These are phyloP conservation scores for Crotalaria pallida DNA, from an alignment of 306 rosid genomes.

Conservation along the genomic window DNA sequence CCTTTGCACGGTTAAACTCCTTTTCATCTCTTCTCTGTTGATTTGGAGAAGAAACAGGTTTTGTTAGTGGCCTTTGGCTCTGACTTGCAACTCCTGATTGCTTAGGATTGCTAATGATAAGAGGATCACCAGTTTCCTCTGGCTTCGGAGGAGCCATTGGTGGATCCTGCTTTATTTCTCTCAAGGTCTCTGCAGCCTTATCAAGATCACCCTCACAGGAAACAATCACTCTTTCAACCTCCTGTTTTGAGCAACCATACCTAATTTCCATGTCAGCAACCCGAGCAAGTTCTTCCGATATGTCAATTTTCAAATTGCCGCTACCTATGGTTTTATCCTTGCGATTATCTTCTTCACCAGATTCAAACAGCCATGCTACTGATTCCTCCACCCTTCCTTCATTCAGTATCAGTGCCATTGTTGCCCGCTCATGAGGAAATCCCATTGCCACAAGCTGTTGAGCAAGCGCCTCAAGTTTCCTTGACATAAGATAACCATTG, in stretches of 20 bases:
- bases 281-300: slow-evolving; percentile 83
- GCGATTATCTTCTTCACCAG: slow-evolving; percentile 56
- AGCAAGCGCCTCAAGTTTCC: slow-evolving; percentile 89
- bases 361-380: slow-evolving; percentile 77
- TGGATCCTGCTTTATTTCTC: slow-evolving; percentile 54
- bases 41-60: slow-evolving; percentile 37
- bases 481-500: slow-evolving; percentile 82
- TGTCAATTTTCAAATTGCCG: slow-evolving; percentile 78
- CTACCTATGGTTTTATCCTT: slow-evolving; percentile 46
- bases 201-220: slow-evolving; percentile 87
- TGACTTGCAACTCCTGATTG: slow-evolving; percentile 45
- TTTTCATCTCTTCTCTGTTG: slow-evolving; percentile 68
- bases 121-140: slow-evolving; percentile 81
- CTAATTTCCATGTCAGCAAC: slow-evolving; percentile 65
- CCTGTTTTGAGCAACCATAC: slow-evolving; percentile 75
- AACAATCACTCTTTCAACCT: slow-evolving; percentile 91
- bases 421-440: slow-evolving; percentile 77
- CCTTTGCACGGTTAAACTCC: slow-evolving; percentile 81
- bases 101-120: slow-evolving; percentile 51
- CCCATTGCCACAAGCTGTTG: slow-evolving; percentile 94
- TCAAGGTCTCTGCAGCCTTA: slow-evolving; percentile 74
- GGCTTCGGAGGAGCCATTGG: slow-evolving; percentile 59
- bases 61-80: slow-evolving; percentile 51
- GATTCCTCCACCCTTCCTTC: slow-evolving; percentile 96
- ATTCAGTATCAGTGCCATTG: slow-evolving; percentile 78